Conservation (phyloP, 2,329 filamentous ascomycete species). For the Fusarium udum region DNA sequence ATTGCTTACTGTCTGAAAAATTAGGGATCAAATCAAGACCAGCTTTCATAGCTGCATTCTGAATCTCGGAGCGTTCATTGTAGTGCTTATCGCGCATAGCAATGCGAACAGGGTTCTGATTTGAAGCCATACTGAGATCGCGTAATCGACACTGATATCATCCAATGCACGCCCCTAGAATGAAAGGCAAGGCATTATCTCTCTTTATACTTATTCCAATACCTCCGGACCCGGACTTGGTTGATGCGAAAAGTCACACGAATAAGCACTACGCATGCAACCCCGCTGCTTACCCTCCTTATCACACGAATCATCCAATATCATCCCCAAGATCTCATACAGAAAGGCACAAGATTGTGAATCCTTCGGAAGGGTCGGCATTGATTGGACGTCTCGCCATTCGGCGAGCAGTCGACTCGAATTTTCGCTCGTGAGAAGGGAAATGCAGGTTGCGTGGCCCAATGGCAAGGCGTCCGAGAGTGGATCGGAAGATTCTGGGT, state of each 20-base stretch:
- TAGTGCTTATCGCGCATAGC: slow-evolving; percentile 15
- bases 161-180: fast-evolving
- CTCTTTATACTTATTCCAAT: not conserved
- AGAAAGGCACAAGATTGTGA: not conserved
- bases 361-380: not conserved
- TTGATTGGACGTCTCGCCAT: not conserved
- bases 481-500: slow-evolving; percentile 3
- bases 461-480: not conserved
- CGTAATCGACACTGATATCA: fast-evolving
- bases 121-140: not conserved
- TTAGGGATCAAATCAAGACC: not conserved
- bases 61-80: slow-evolving; percentile 12
- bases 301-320: not conserved
- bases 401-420: not conserved
- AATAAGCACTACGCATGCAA: not conserved
- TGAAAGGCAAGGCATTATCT: not conserved
- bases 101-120: not conserved
- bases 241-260: not conserved
- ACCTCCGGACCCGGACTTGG: fast-evolving
- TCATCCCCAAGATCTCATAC: not conserved
- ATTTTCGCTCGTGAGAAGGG: not conserved
- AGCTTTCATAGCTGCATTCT: not conserved
- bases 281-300: not conserved
- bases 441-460: not conserved
- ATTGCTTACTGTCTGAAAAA: not conserved